These are phyloP conservation scores for Solanum appendiculatum DNA, from an alignment of 257 asterid genomes.

Conservation along the genomic window DNA sequence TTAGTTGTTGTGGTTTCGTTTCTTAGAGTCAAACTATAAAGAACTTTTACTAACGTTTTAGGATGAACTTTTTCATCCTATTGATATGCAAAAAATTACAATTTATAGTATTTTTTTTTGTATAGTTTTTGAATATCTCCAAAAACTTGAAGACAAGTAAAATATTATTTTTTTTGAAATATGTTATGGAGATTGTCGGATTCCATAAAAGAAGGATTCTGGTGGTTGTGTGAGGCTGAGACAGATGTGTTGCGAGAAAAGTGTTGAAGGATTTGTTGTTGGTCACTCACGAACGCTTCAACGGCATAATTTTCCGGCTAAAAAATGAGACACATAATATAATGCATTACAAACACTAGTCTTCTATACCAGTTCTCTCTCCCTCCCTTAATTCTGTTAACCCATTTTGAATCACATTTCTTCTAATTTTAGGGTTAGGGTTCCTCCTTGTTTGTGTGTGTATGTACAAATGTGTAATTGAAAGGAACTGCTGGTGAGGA, in stretches of 20 bases:
- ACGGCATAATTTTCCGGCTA: conserved; percentile 5
- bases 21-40: no score
- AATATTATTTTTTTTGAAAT: no score
- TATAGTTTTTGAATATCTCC: no score
- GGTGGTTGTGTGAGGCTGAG: background rate
- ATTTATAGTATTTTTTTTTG: no score
- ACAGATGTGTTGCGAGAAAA: background rate
- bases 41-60: no score
- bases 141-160: no score
- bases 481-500: background rate
- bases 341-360: background rate
- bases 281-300: background rate
- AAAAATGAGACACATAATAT: background rate
- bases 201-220: background rate
- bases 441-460: background rate
- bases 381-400: background rate
- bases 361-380: background rate
- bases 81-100: no score
- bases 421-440: background rate
- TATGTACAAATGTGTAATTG: background rate
- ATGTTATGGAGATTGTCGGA: background rate
- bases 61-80: no score
- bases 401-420: background rate
- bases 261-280: background rate
- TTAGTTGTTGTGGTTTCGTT: no score